Evolutionary conservation across 2,329 filamentous ascomycete species (phyloP).

Genomic region (Fusarium domesticum): DNA sequence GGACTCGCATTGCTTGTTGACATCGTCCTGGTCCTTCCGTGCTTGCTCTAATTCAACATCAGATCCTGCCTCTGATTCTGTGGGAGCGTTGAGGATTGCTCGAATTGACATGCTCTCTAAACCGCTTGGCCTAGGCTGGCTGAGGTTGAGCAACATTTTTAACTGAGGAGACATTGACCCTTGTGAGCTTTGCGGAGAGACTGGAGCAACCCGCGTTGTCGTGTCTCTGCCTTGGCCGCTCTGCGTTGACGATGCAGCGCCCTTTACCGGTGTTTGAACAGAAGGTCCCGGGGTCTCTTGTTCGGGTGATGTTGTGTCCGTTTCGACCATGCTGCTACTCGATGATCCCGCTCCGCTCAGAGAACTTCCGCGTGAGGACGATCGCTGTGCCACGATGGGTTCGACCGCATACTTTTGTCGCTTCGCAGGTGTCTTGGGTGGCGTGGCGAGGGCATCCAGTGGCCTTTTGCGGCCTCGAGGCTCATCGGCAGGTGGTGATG

Average conservation of each 20-base stretch:
- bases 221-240: constrained; percentile 5
- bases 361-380: constrained; percentile 41
- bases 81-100: constrained; percentile 33
- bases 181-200: constrained; percentile 33
- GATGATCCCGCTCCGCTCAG: constrained; percentile 28
- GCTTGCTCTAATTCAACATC: constrained; percentile 17
- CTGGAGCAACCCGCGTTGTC: constrained; percentile 18
- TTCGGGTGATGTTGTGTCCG: constrained; percentile 51
- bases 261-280: constrained; percentile 30
- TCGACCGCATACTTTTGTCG: constrained; percentile 38
- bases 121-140: constrained; percentile 10
- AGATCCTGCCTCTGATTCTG: constrained; percentile 16
- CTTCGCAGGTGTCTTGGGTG: constrained; percentile 55
- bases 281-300: constrained; percentile 43
- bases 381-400: constrained; percentile 27
- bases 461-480: constrained; percentile 39
- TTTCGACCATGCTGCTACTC: constrained; percentile 32
- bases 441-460: constrained; percentile 47
- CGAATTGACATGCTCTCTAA: constrained; percentile 33
- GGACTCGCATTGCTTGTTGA: constrained; percentile 6
- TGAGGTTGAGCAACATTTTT: neutral
- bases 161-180: constrained; percentile 27
- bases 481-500: constrained; percentile 29
- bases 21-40: too few species aligned
- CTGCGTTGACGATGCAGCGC: constrained; percentile 1